Conservation (phyloP, 1,139 yeast species). For the Diutina scorzettiae region DNA sequence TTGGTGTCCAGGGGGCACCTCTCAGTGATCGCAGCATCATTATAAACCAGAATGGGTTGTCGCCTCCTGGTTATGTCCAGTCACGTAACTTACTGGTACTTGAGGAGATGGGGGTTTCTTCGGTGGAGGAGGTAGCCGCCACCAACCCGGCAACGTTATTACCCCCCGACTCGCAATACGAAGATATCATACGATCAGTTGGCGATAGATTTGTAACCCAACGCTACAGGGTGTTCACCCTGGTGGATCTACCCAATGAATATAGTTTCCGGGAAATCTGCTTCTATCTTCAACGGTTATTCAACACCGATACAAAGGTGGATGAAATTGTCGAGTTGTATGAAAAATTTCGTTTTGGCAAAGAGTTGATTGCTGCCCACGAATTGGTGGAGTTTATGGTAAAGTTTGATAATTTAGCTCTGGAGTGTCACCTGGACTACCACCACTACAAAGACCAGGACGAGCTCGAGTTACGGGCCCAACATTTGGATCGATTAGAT, state of each 20-base stretch:
- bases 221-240: conserved; percentile 16
- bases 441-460: not conserved
- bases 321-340: conserved; percentile 37
- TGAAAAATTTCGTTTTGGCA: conserved; percentile 62
- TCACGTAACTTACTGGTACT: conserved; percentile 13
- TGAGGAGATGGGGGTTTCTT: not conserved
- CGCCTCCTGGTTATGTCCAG: conserved; percentile 32
- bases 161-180: conserved; percentile 50
- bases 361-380: conserved; percentile 42
- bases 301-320: conserved; percentile 6
- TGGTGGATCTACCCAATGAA: conserved; percentile 26
- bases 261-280: conserved; percentile 38
- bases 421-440: conserved; percentile 1
- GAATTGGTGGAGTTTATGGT: conserved; percentile 52
- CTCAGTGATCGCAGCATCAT: conserved; percentile 19
- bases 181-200: conserved; percentile 47
- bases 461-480: not conserved
- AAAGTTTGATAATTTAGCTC: conserved; percentile 8
- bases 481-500: not conserved
- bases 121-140: conserved; percentile 7
- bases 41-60: conserved; percentile 56
- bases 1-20: conserved; percentile 43
- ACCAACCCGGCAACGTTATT: conserved; percentile 23
- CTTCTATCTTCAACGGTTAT: conserved; percentile 12
- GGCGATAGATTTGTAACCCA: conserved; percentile 27